Base-by-base conservation (phyloP, 169 alveolate genomes). In the Cryptosporidium viatorum region DNA sequence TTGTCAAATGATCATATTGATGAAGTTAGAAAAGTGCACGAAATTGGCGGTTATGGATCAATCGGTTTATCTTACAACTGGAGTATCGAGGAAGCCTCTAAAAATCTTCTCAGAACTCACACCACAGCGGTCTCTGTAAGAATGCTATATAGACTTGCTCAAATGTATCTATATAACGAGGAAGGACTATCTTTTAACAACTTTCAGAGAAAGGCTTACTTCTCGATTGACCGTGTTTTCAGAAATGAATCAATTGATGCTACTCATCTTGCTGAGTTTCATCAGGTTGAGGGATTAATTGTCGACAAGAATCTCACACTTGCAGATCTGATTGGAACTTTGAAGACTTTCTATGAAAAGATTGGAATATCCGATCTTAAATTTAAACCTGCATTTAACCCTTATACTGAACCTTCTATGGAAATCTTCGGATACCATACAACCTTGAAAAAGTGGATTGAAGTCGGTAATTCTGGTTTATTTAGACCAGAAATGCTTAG, bases 331-430 rank as follows among this genome's bases (percentile, higher is more conserved):
- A 95, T 97, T 84, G 98, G 98, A 7, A 94, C 97, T 18, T 91
- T 98, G 62, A 92, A 94, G 55, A 95, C 96, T 39, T 98, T 97
- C 94, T 98, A 97, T 91, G 93, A 93, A 50, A 95, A 96, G 87
- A 97, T 98, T 45, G 99, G 99, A n/a, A 97, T 98, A 39, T 92
- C 93, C 7, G 84, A 96, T 68, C 89, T 95, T 69, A 84, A 96
- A 91, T 99, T 97, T 95, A 99, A 99, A 94, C 99, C 99, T 18
- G 99, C 99, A 23, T 99, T 97, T 94, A 99, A 99, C 92, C 99
- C 99, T 21, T 99, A 99, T 93, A 99, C 99, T 37, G 99, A 99
- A 92, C 99, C 99, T n/a, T 96, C 99, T 12, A 96, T 98, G 99
- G 99, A 99, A 94, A 96, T 99, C 21, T 98, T 96, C 93, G 99